A percentile compares a stretch with the other conserved stretches of the same genome.
These are phyloP conservation scores for Coprinellus aureogranulatus DNA, from an alignment of 768 basidiomycete genomes.

Conservation along the genomic window DNA sequence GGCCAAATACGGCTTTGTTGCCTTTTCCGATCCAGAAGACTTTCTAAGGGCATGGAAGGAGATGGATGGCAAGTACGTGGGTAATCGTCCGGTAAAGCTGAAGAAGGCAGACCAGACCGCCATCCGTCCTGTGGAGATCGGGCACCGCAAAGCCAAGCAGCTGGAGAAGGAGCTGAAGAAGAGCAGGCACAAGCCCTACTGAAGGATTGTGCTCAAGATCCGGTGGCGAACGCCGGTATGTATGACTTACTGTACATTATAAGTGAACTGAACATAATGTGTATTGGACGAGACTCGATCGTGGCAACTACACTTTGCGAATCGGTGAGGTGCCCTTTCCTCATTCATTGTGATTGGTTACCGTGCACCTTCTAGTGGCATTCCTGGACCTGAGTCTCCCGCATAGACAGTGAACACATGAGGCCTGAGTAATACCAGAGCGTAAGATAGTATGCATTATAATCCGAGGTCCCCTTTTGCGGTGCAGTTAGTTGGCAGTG, in stretches of 20 bases:
- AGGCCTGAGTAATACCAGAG: no score
- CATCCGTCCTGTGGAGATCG: conserved; percentile 90
- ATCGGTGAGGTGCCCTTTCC: no score
- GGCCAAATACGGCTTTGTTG: conserved; percentile 97
- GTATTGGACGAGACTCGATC: neutral
- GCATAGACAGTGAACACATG: no score
- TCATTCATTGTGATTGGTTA: no score
- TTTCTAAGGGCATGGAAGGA: conserved; percentile 99
- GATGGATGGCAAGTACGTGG: conserved; percentile 99
- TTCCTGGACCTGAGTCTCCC: no score
- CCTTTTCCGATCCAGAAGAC: conserved; percentile 97
- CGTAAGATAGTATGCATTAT: no score
- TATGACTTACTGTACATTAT: neutral
- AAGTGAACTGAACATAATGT: neutral
- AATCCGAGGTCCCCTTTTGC: neutral
- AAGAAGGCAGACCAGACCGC: conserved; percentile 89
- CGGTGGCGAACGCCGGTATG: conserved; percentile 6
- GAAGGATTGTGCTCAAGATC: conserved; percentile 9
- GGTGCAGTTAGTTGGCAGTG: neutral
- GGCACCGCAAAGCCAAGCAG: conserved; percentile 86
- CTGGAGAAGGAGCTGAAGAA: conserved; percentile 91
- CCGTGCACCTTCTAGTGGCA: no score
- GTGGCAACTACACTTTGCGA: no score
- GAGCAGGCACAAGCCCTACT: conserved; percentile 87
- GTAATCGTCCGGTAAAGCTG: conserved; percentile 93